Conservation (phyloP, 805 yeast species). For the Ogataea philodendri region DNA sequence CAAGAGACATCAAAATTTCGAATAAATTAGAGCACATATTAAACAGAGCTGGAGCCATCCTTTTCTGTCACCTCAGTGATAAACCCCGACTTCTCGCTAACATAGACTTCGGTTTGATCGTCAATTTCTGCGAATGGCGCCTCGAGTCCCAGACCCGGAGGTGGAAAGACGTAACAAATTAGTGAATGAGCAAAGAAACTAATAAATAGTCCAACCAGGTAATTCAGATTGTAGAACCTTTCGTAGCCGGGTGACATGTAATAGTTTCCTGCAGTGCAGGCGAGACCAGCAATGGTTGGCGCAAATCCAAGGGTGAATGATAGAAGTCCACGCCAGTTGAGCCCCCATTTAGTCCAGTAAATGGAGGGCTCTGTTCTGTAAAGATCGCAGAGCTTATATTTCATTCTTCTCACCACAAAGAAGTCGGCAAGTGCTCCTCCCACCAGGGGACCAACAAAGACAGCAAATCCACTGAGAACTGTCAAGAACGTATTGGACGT, state of each 20-base stretch:
- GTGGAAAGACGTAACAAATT: conserved; percentile 14
- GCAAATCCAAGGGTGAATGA: conserved; percentile 17
- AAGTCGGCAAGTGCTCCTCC: conserved; percentile 24
- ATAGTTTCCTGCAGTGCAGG: conserved; percentile 18
- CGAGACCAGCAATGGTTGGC: conserved; percentile 22
- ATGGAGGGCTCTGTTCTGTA: conserved; percentile 19
- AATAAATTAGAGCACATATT: neutral
- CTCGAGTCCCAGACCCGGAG: conserved; percentile 10
- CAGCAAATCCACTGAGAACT: conserved; percentile 75
- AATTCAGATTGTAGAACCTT: conserved; percentile 18
- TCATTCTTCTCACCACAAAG: conserved; percentile 31
- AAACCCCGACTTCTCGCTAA: conserved; percentile 5
- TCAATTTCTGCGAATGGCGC: conserved; percentile 13
- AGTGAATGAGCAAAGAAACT: conserved; percentile 10
- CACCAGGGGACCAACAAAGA: conserved; percentile 43
- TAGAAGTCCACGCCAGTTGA: conserved; percentile 20
- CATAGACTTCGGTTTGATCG: neutral
- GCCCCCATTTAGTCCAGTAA: conserved; percentile 19
- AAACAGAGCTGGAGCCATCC: conserved; percentile 8
- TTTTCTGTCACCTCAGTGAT: conserved; percentile 8
- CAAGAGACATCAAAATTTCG: conserved; percentile 1
- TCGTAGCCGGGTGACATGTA: conserved; percentile 11
- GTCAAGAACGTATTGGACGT: conserved; percentile 50
- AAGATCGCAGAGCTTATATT: conserved; percentile 30
- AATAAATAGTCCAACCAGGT: conserved; percentile 14